Percentiles rank a stretch among this genome's conserved stretches.
These are phyloP conservation scores for Fagopyrum tataricum DNA, from an alignment of 148 eudicot species.

Conservation along the genomic window DNA sequence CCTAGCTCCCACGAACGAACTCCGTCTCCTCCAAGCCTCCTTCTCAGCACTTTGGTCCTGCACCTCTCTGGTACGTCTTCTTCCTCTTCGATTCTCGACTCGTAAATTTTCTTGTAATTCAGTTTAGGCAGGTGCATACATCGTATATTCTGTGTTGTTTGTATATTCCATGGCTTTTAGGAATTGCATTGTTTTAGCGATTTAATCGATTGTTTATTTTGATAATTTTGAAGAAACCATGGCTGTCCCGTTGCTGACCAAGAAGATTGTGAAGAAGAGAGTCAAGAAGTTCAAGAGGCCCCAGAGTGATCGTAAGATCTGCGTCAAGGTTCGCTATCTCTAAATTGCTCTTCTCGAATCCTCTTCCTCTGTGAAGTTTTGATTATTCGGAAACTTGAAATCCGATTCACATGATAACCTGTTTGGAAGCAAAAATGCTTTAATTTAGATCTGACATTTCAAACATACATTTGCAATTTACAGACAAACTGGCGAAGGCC, in stretches of 20 bases:
- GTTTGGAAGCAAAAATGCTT: too few relatives aligned
- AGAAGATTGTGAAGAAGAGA: constrained; percentile 70
- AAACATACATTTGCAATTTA: background rate
- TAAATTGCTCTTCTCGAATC: background rate
- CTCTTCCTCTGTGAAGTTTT: too few relatives aligned
- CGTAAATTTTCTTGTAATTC: background rate
- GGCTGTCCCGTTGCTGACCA: constrained; percentile 58
- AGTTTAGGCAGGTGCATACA: background rate
- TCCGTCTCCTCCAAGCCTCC: background rate
- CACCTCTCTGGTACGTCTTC: background rate
- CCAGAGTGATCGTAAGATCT: constrained; percentile 44
- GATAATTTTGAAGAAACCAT: constrained; percentile 16
- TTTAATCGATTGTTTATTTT: background rate
- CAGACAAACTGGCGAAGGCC: constrained; percentile 34
- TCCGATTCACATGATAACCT: too few relatives aligned
- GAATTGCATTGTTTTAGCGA: background rate
- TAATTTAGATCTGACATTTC: too few relatives aligned
- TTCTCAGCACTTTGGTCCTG: background rate
- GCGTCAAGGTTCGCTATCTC: constrained; percentile 39
- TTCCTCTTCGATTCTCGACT: background rate
- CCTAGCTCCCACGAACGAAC: background rate
- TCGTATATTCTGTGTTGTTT: background rate
- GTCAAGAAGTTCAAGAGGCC: constrained; percentile 67
- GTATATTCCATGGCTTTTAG: background rate
- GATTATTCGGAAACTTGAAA: too few relatives aligned